These are phyloP conservation scores for Juglanconis oblonga DNA, from an alignment of 2,329 filamentous ascomycete species.

Conservation along the genomic window DNA sequence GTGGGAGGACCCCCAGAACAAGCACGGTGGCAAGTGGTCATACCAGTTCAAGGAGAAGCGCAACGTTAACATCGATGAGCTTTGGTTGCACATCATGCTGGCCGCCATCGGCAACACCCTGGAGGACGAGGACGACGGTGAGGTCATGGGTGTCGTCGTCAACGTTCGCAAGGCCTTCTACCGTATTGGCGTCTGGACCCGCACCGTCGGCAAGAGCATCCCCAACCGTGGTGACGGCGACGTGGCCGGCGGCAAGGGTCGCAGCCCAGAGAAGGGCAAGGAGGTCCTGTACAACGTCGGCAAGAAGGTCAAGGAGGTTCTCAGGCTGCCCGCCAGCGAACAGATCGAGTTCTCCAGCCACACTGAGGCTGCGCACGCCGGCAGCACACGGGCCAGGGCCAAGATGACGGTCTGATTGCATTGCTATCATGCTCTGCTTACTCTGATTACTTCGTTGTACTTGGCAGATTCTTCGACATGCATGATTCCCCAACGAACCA, in stretches of 20 bases:
- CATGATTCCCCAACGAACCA: not conserved
- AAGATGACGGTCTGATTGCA: constrained; percentile 75
- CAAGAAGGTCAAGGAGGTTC: constrained; percentile 85
- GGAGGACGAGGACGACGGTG: constrained; percentile 89
- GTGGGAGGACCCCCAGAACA: constrained; percentile 98
- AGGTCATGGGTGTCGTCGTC: constrained; percentile 98
- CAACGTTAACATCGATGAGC: constrained; percentile 83
- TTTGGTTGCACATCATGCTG: constrained; percentile 97
- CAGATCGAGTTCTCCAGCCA: constrained; percentile 93
- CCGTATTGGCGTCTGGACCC: constrained; percentile 96
- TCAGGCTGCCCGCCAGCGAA: constrained; percentile 75
- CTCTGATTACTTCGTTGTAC: not conserved
- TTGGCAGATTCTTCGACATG: not conserved
- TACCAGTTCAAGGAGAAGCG: constrained; percentile 98
- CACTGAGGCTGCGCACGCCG: constrained; percentile 87
- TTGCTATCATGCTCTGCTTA: not conserved
- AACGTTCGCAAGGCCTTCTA: constrained; percentile 99
- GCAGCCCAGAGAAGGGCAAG: constrained; percentile 76
- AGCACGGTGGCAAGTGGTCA: constrained; percentile 98
- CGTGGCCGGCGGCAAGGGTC: constrained; percentile 72
- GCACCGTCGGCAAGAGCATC: constrained; percentile 83
- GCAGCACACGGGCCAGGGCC: constrained; percentile 92
- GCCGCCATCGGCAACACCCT: constrained; percentile 96
- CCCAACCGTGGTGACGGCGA: constrained; percentile 72
- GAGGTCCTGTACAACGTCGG: constrained; percentile 84